Percentiles rank a stretch among this genome's conserved stretches.
Evolutionary conservation across 2,329 filamentous ascomycete species (phyloP).

Genomic region (Eutypa lata): DNA sequence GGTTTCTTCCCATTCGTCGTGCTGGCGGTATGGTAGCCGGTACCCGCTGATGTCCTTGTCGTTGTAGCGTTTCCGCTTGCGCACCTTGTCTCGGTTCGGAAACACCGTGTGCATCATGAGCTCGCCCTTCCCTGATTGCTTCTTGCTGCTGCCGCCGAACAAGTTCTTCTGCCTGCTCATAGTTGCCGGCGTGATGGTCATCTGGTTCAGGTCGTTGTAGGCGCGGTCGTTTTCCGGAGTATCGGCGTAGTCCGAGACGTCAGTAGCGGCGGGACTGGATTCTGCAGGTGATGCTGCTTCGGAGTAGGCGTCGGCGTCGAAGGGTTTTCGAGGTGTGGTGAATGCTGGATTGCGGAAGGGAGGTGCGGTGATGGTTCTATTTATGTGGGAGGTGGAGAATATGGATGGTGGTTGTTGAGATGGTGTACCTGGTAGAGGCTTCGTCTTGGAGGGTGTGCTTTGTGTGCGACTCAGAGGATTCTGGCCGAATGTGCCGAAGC

Average conservation of each 20-base stretch:
- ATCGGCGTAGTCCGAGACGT: slow-evolving; percentile 52
- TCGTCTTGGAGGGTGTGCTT: slow-evolving; percentile 29
- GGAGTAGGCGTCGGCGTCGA: slow-evolving; percentile 51
- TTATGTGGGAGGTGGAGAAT: slow-evolving; percentile 41
- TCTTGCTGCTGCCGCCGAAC: slow-evolving; percentile 32
- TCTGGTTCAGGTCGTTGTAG: slow-evolving; percentile 38
- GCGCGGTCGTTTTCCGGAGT: slow-evolving; percentile 50
- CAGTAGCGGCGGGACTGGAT: slow-evolving; percentile 58
- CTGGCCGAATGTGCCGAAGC: slow-evolving; percentile 34
- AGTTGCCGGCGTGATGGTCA: slow-evolving; percentile 48
- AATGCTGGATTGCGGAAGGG: slow-evolving; percentile 63
- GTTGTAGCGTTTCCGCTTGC: slow-evolving; percentile 52
- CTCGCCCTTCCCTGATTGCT: slow-evolving; percentile 61
- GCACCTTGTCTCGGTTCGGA: slow-evolving; percentile 41
- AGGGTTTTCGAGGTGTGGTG: slow-evolving; percentile 58
- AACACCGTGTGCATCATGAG: slow-evolving; percentile 46
- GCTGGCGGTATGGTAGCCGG: slow-evolving; percentile 40
- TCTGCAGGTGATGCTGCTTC: slow-evolving; percentile 56
- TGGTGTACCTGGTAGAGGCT: not conserved
- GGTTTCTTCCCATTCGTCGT: slow-evolving; percentile 40
- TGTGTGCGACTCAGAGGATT: slow-evolving; percentile 23
- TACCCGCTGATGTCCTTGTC: slow-evolving; percentile 48
- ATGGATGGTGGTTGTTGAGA: slow-evolving; percentile 35
- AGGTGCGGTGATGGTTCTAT: slow-evolving; percentile 41
- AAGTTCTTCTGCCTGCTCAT: slow-evolving; percentile 40